These are phyloP conservation scores for Aspergillus sp. DNA, from an alignment of 2,329 filamentous ascomycete genomes.

Conservation along the genomic window DNA sequence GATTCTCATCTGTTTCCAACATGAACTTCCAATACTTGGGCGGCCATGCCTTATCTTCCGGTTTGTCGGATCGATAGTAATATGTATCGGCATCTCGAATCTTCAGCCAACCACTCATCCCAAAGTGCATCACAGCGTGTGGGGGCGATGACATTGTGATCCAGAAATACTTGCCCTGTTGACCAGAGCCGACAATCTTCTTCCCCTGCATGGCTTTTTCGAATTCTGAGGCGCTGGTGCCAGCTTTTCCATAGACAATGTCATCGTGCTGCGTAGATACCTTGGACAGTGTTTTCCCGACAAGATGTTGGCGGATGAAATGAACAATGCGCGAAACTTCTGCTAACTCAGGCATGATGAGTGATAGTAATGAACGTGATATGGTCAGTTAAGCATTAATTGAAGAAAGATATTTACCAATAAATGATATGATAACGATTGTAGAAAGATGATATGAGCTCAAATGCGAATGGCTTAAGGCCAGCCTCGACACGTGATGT, in stretches of 20 bases:
- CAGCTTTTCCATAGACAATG: slow-evolving; percentile 87
- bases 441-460: too few relatives aligned
- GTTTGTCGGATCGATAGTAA: slow-evolving; percentile 67
- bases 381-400: too few relatives aligned
- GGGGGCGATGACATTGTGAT: slow-evolving; percentile 72
- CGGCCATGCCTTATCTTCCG: slow-evolving; percentile 68
- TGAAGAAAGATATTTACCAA: too few relatives aligned
- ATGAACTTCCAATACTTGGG: slow-evolving; percentile 87
- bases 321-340: slow-evolving; percentile 81
- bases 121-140: slow-evolving; percentile 85
- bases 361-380: too few relatives aligned
- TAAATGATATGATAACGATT: not conserved
- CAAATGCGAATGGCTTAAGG: too few relatives aligned
- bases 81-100: slow-evolving; percentile 73
- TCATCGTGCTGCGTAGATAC: slow-evolving; percentile 71
- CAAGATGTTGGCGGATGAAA: slow-evolving; percentile 75
- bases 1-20: slow-evolving; percentile 60
- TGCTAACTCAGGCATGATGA: slow-evolving; percentile 45
- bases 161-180: slow-evolving; percentile 98
- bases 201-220: slow-evolving; percentile 69
- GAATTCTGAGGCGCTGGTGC: slow-evolving; percentile 72
- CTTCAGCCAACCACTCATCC: slow-evolving; percentile 78
- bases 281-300: slow-evolving; percentile 71
- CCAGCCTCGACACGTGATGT: not conserved
- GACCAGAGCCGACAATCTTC: slow-evolving; percentile 65